phyloP scores from a whole-genome alignment of 2,329 filamentous ascomycete species.

The Ceratocystis alfenasii region DNA sequence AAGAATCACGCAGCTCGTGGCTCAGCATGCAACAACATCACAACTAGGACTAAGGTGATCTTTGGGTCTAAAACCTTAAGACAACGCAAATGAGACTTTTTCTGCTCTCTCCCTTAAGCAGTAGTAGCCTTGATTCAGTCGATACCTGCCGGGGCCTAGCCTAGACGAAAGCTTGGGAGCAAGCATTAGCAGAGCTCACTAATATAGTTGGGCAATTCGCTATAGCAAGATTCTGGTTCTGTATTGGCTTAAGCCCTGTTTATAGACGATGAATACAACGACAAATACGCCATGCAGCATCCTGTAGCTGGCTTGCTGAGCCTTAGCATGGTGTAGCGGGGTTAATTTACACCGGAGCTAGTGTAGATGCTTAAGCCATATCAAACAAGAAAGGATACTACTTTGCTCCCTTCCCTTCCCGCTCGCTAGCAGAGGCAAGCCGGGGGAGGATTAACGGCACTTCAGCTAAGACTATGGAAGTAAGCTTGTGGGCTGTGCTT shows the following conservation, averaged over 20 bases:
- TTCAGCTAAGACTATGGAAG: background rate
- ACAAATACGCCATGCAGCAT: background rate
- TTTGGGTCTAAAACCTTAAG: no score
- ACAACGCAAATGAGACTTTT: no score
- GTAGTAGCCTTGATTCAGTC: no score
- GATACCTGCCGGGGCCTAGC: no score
- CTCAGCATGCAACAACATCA: background rate
- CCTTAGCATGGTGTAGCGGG: background rate
- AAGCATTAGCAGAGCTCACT: no score
- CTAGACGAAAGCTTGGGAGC: no score
- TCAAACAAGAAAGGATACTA: background rate
- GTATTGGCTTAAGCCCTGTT: background rate
- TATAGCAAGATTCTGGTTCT: background rate
- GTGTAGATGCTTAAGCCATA: background rate
- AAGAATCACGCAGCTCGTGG: background rate
- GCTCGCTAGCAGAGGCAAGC: background rate
- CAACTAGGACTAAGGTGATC: no score
- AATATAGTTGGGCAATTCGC: background rate
- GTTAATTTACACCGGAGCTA: background rate
- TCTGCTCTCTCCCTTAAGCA: no score
- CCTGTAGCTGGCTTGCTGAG: no score
- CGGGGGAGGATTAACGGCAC: background rate
- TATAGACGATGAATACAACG: background rate
- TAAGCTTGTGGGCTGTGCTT: slow-evolving; percentile 9
- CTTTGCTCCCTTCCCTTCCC: background rate